phyloP scores from a whole-genome alignment of 1,139 yeast genomes.

The Diutina catenulata region DNA sequence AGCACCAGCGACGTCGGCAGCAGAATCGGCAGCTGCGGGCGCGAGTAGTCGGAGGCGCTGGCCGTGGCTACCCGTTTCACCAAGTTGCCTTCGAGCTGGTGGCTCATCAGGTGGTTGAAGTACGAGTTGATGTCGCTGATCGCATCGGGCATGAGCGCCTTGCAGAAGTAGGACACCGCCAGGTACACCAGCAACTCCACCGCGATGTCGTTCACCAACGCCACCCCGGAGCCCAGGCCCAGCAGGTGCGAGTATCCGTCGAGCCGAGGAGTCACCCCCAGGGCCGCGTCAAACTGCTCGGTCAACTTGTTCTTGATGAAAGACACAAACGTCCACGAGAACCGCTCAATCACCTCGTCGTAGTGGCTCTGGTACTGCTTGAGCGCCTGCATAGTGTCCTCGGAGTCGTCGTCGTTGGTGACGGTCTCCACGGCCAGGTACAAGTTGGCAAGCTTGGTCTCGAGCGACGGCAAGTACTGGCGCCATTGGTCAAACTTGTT shows the following conservation, averaged over 20 bases:
- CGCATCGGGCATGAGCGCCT: not conserved
- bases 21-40: not conserved
- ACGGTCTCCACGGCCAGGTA: constrained; percentile 56
- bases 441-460: constrained; percentile 44
- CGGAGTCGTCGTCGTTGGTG: constrained; percentile 18
- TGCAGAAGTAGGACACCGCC: constrained; percentile 1
- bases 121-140: not conserved
- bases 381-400: constrained; percentile 54
- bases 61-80: not conserved
- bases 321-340: constrained; percentile 35
- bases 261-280: too few relatives aligned
- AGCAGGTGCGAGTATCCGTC: too few relatives aligned
- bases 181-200: constrained; percentile 1
- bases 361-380: constrained; percentile 55
- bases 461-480: constrained; percentile 34
- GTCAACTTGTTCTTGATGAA: constrained; percentile 29
- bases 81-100: constrained; percentile 2
- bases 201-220: constrained; percentile 1
- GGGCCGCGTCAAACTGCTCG: constrained; percentile 14
- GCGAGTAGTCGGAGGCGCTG: not conserved
- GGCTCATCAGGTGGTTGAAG: not conserved
- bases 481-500: constrained; percentile 37
- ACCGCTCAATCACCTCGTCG: constrained; percentile 43
- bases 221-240: too few relatives aligned
- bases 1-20: constrained; percentile 5